Conservation (phyloP, 768 basidiomycete species). For the Melanogaster broomeanus region DNA sequence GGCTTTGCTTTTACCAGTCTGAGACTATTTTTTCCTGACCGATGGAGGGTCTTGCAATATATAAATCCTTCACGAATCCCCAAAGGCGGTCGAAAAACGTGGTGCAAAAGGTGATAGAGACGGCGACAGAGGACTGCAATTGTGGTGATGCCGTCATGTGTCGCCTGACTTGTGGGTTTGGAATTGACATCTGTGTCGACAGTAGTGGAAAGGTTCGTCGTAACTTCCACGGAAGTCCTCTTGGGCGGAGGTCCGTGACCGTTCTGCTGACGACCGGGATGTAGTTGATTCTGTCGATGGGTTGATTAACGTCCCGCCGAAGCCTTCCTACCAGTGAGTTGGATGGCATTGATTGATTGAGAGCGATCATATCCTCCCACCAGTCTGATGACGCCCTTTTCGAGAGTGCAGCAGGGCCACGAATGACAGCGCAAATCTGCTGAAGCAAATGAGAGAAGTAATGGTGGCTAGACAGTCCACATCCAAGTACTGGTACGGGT, state of each 20-base stretch:
- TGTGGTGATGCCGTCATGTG: conserved; percentile 59
- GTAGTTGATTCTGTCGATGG: background rate
- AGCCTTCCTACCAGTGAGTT: background rate
- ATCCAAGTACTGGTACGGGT: background rate
- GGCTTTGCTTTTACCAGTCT: conserved; percentile 63
- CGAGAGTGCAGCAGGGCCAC: background rate
- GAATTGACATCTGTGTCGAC: conserved; percentile 2
- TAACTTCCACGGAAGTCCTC: background rate
- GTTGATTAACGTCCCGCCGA: background rate
- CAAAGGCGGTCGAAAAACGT: conserved; percentile 76
- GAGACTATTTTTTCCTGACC: conserved; percentile 59
- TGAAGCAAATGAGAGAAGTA: background rate
- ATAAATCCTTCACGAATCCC: conserved; percentile 57
- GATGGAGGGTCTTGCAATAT: conserved; percentile 35
- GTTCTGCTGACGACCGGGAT: background rate
- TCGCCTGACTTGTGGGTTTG: conserved; percentile 12
- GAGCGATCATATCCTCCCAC: conserved; percentile 5
- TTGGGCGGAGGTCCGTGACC: background rate
- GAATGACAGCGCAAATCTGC: background rate
- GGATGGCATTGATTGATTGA: background rate
- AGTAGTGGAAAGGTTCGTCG: background rate
- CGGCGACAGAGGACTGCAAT: conserved; percentile 63
- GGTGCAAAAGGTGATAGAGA: conserved; percentile 52
- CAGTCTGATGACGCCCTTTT: conserved; percentile 17
- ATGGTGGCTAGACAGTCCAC: conserved; percentile 2